Evolutionary conservation across 805 yeast genomes (phyloP).

Genomic region (Saturnispora hagleri): DNA sequence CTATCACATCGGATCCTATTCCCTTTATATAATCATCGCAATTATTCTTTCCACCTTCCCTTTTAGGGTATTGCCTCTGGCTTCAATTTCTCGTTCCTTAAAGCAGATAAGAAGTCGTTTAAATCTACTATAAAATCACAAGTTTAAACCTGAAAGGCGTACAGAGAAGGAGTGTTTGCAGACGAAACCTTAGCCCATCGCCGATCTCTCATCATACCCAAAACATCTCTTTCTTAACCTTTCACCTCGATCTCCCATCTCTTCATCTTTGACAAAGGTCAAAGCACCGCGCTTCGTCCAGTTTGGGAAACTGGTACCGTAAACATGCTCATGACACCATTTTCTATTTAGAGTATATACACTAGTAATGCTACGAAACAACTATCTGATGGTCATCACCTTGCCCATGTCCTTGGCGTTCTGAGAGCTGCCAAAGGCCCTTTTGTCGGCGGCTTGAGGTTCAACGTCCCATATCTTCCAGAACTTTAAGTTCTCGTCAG

Average conservation of each 20-base stretch:
- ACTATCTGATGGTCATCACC: conserved; percentile 42
- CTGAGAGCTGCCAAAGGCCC: conserved; percentile 22
- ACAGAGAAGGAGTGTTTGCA: neutral
- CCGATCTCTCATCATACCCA: neutral
- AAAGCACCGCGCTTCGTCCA: neutral
- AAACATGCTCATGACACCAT: neutral
- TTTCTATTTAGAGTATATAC: neutral
- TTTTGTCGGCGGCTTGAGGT: conserved; percentile 14
- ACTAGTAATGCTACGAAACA: neutral
- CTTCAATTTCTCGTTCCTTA: neutral
- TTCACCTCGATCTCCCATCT: neutral
- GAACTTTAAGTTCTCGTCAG: conserved; percentile 92
- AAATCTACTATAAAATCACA: no score
- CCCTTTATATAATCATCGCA: neutral
- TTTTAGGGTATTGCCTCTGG: neutral
- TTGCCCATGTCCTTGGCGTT: conserved; percentile 40
- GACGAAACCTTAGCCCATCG: no score
- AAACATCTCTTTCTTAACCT: neutral
- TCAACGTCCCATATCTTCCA: conserved; percentile 74
- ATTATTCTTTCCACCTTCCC: conserved; percentile 4
- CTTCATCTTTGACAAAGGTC: neutral
- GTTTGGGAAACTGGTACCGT: neutral
- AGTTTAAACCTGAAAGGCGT: no score
- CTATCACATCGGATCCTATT: neutral
- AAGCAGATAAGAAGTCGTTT: neutral